These are phyloP conservation scores for Luvunga scandens DNA, from an alignment of 345 rosid species.

Conservation along the genomic window DNA sequence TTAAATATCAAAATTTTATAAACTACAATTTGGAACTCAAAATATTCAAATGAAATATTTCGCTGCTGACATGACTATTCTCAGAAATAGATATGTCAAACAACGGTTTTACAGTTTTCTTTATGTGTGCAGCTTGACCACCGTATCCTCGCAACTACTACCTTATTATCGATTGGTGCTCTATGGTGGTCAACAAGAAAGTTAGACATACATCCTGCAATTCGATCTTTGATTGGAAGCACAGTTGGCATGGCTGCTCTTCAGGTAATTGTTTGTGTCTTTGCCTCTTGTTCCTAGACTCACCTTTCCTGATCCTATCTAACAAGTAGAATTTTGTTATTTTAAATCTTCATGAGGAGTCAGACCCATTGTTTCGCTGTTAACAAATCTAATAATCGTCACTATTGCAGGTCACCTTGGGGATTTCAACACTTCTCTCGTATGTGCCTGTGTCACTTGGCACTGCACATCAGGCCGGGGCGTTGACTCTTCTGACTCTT, in stretches of 20 bases:
- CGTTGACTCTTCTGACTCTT: conserved; percentile 70
- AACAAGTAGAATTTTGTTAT: background rate
- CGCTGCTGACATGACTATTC: background rate
- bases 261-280: conserved; percentile 48
- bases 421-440: conserved; percentile 76
- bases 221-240: conserved; percentile 66
- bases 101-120: background rate
- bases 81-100: background rate
- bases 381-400: background rate
- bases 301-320: background rate
- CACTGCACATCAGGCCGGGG: conserved; percentile 85
- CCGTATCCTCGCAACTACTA: conserved; percentile 82
- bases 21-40: background rate
- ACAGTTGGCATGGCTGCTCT: conserved; percentile 77
- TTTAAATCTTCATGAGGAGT: background rate
- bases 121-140: conserved; percentile 64
- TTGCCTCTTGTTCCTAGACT: background rate
- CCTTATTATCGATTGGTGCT: conserved; percentile 48
- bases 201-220: conserved; percentile 86
- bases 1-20: background rate
- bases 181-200: conserved; percentile 80
- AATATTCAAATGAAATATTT: background rate
- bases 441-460: conserved; percentile 89
- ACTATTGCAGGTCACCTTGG: conserved; percentile 64
- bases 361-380: background rate